These are phyloP conservation scores for Suillus alpinus DNA, from an alignment of 768 basidiomycete species.

Conservation along the genomic window DNA sequence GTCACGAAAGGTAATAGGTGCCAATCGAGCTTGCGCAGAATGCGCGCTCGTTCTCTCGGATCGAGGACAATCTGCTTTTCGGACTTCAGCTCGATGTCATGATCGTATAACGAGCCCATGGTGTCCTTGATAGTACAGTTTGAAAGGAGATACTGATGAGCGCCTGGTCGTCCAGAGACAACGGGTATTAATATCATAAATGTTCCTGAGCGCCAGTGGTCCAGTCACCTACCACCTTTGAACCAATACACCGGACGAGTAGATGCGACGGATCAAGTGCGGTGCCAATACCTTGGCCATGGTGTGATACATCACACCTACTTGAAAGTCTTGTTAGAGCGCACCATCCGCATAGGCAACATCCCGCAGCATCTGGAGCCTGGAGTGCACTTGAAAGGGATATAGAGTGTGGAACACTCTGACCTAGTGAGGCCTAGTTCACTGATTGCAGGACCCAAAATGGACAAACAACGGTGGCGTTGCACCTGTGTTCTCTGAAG, in stretches of 20 bases:
- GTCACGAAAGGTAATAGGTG: slow-evolving; percentile 45
- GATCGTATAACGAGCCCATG: neutral
- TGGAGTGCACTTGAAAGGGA: neutral
- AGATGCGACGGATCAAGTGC: neutral
- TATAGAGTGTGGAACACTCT: neutral
- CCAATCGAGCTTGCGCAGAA: slow-evolving; percentile 42
- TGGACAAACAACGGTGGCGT: neutral
- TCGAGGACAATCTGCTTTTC: slow-evolving; percentile 2
- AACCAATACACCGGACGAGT: neutral
- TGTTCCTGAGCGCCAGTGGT: neutral
- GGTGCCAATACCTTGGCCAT: neutral
- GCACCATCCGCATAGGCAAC: too few relatives aligned
- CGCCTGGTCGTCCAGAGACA: neutral
- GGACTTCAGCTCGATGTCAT: neutral
- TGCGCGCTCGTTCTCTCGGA: slow-evolving; percentile 21
- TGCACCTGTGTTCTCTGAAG: neutral
- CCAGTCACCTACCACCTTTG: neutral
- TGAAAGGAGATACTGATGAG: neutral
- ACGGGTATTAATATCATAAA: neutral
- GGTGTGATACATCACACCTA: neutral
- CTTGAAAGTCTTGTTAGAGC: neutral
- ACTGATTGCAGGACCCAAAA: neutral
- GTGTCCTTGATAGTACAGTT: too few relatives aligned
- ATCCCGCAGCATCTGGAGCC: too few relatives aligned
- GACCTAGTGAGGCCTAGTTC: neutral